Conservation (phyloP, 164 flowering plant species). For the Santalum album region DNA sequence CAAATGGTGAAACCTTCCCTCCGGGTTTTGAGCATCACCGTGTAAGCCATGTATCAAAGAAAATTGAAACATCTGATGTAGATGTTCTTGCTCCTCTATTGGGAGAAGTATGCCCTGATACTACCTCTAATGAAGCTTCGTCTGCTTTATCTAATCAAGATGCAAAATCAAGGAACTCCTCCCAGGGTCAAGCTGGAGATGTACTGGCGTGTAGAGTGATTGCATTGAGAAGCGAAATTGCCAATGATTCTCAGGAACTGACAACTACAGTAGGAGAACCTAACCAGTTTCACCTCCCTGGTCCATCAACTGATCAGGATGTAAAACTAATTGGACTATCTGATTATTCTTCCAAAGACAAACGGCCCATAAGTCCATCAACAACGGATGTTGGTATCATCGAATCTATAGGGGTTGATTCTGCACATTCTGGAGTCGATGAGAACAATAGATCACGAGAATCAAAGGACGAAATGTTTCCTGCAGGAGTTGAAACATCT, state of each 20-base stretch:
- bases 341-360: not conserved
- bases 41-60: conserved; percentile 5
- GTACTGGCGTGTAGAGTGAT: not conserved
- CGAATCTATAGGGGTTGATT: too few species aligned
- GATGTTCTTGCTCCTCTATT: conserved; percentile 19
- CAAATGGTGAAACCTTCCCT: conserved; percentile 7
- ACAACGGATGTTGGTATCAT: not conserved
- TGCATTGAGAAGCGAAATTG: not conserved
- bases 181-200: not conserved
- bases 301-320: not conserved
- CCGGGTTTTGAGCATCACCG: not conserved
- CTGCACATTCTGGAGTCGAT: too few species aligned
- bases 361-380: not conserved
- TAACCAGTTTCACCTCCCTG: not conserved
- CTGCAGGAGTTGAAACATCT: not conserved
- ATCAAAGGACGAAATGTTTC: too few species aligned
- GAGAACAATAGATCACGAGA: too few species aligned
- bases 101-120: too few species aligned
- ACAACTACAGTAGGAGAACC: not conserved
- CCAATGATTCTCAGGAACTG: not conserved
- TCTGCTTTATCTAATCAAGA: not conserved
- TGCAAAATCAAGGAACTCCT: not conserved
- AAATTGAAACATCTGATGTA: conserved; percentile 19
- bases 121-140: not conserved
- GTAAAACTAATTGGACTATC: not conserved